Base-by-base conservation (phyloP, 768 basidiomycete genomes). In the Filobasidium wieringae region DNA sequence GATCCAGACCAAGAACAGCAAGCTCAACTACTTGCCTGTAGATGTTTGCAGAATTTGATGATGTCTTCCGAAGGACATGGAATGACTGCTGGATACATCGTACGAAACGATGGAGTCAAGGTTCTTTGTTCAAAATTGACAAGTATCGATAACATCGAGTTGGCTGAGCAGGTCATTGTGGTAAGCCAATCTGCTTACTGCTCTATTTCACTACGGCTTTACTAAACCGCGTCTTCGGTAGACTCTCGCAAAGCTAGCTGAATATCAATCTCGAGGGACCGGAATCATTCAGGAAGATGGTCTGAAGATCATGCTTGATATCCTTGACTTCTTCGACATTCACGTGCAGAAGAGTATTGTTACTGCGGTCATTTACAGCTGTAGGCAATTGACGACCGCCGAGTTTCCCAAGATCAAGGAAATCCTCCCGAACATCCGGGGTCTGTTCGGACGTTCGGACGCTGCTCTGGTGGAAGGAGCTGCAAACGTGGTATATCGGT, bases 381-480 rank as follows among this genome's bases (percentile, higher is more conserved):
- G 95, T 75, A 83, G 90, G 50, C 89, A 89, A 71, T 82, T 95
- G 52, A 84, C 88, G 2, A 72, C 86, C 27, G 95, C 97, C 59
- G 84, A 88, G 69, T 92, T 91, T 74, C 71, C 81, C 32, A 89
- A 89, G 83, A 85, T 97, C 68, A 82, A 80, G 37, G 86, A 86
- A 45, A 87, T 90, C 37, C 76, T 78, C 51, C 84, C 92, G 0
- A 93, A 88, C 74, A 85, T 99, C 64, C 84, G 88, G 60, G 90
- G 89, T 66, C 91, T 91, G 64, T 79, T 97, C 45, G 79, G 82
- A 0, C 95, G 93, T 68, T 84, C 88, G 29, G 93, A 97, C 73
- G 89, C 93, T 74, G 84, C 90, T 52, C 82, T 97, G n/a, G 95
- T 99, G 63, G 95, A 97, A 75, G 93, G 85, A 70, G 91, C 91